Evolutionary conservation across 768 basidiomycete species (phyloP), one percentile per base, ranked within the genome.

Genomic region (Agaricus sinodeliciosus): DNA sequence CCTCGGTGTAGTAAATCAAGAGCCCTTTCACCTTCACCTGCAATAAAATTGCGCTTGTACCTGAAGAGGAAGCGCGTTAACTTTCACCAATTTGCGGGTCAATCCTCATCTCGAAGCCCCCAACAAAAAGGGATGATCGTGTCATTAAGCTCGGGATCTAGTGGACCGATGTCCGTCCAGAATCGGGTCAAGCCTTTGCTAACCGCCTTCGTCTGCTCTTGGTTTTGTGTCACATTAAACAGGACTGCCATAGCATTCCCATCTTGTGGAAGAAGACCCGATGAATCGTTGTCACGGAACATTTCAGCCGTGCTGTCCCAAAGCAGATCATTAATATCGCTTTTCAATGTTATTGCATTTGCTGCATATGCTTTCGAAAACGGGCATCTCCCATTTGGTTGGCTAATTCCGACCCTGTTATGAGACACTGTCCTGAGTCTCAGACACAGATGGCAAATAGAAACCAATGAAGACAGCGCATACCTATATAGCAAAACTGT

Each of bases 41-140:
- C 68, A 16, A 67, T 69, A 51, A 78, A 78, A 57, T n/a, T 79
- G 76, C 4, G 75, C 75, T 67, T 77, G 75, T 11, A 78, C 63
- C 75, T 78, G 57, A 22, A 22, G 45, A 31, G n/a, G 9, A n/a
- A 58, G 27, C 16, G 31, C 16, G 18, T 27, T 27, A 25, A 12
- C 6, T 18, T 5, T 27, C 15, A 27, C 12, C 19, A 39, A 12
- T 25, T 9, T 15, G 26, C n/a, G 1, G 9, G 26, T 9, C 4
- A 28, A 3, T 25, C 43, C 65, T 19, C 42, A 74, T 75, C 69
- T 79, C 77, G 39, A 77, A 71, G 4, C 75, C 74, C 13, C 76
- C 69, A n/a, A 78, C 69, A 60, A 79, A n/a, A 79, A 7, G 77
- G 77, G 28, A 73, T 74, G 22, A 79, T 76, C 0, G 73, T 79